phyloP scores from a whole-genome alignment of 1,284 basidiomycete species.

The Cryptococcus hybrid region DNA sequence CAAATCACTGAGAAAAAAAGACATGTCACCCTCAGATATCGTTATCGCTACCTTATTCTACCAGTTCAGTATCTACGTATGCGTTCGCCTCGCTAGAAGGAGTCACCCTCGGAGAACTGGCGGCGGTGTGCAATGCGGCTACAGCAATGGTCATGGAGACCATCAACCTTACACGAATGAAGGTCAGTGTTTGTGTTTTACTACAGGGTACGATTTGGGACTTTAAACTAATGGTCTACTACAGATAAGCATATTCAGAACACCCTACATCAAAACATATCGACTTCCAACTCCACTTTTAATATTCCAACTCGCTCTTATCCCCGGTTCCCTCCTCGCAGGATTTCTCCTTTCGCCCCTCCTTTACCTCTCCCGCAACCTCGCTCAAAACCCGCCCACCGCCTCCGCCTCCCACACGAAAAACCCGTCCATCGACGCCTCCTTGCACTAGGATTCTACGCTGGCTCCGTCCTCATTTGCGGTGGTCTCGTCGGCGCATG shows the following conservation, averaged over 20 bases:
- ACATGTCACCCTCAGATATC: slow-evolving; percentile 76
- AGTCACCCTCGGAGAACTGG: slow-evolving; percentile 93
- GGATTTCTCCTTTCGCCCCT: slow-evolving; percentile 94
- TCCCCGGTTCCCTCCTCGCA: slow-evolving; percentile 85
- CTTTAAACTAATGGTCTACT: background rate
- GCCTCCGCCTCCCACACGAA: slow-evolving; percentile 83
- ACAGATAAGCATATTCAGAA: slow-evolving; percentile 74
- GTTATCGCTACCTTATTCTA: slow-evolving; percentile 75
- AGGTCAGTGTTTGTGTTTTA: slow-evolving; percentile 55
- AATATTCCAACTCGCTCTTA: slow-evolving; percentile 87
- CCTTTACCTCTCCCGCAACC: slow-evolving; percentile 86
- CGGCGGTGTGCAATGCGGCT: slow-evolving; percentile 81
- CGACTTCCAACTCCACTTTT: slow-evolving; percentile 89
- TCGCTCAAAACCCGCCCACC: slow-evolving; percentile 87
- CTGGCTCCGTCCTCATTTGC: slow-evolving; percentile 72
- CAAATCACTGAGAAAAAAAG: slow-evolving; percentile 48
- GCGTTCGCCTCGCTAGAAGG: slow-evolving; percentile 86
- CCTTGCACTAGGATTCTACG: slow-evolving; percentile 83
- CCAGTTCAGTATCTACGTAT: slow-evolving; percentile 86
- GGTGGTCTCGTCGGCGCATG: slow-evolving; percentile 86
- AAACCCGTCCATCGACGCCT: slow-evolving; percentile 79
- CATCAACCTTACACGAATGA: slow-evolving; percentile 73
- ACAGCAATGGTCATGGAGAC: slow-evolving; percentile 84
- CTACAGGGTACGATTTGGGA: background rate
- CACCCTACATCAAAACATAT: slow-evolving; percentile 89